Percentiles rank a stretch among this genome's conserved stretches.
Conservation (phyloP, 176 grass and related monocot species). For the Oryza coarctata region DNA sequence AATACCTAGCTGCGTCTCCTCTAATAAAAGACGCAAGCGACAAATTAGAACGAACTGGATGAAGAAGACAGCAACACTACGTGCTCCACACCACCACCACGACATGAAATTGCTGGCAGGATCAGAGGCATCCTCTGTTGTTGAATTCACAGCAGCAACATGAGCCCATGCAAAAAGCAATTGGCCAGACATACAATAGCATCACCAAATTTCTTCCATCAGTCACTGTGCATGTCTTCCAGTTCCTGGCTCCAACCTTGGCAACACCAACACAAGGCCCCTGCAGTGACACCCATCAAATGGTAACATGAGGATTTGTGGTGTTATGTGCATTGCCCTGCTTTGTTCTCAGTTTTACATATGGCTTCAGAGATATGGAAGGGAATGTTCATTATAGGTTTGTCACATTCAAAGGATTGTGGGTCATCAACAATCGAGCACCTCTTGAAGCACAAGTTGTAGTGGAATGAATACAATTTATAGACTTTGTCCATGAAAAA, state of each 20-base stretch:
- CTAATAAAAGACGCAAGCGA: background rate
- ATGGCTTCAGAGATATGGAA: conserved; percentile 64
- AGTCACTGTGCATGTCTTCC: conserved; percentile 60
- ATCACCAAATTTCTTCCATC: conserved; percentile 84
- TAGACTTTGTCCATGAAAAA: conserved; percentile 66
- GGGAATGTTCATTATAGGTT: conserved; percentile 60
- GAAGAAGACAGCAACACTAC: conserved; percentile 20
- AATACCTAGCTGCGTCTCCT: conserved; percentile 16
- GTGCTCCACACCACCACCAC: background rate
- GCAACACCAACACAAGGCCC: conserved; percentile 50
- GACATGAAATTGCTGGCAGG: conserved; percentile 26
- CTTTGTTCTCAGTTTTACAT: conserved; percentile 68
- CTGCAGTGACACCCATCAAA: conserved; percentile 35
- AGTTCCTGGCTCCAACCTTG: conserved; percentile 58
- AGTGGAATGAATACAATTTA: conserved; percentile 40
- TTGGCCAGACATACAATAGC: conserved; percentile 57
- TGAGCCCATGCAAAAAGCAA: conserved; percentile 51
- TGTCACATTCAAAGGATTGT: conserved; percentile 56
- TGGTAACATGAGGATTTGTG: conserved; percentile 55
- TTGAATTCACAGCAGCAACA: background rate
- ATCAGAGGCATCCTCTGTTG: conserved; percentile 55
- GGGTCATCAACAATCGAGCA: conserved; percentile 60
- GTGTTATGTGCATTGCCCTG: conserved; percentile 59
- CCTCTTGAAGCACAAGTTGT: conserved; percentile 48
- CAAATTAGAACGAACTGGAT: conserved; percentile 14